These are phyloP conservation scores for Pistacia integerrima DNA, from an alignment of 345 rosid genomes.

Conservation along the genomic window DNA sequence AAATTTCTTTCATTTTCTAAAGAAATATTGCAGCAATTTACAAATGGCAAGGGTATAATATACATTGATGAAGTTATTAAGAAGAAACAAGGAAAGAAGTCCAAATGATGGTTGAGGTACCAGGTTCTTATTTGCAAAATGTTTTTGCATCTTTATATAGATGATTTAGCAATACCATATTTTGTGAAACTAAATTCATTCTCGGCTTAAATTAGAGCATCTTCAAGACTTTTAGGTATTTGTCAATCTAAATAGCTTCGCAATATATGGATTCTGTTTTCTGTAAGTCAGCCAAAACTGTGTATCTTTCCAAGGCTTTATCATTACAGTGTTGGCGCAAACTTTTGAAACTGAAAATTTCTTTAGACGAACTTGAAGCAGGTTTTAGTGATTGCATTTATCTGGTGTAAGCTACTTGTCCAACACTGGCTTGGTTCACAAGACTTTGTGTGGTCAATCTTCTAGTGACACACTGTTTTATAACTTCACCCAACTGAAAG, in stretches of 20 bases:
- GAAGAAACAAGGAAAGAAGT: conserved; percentile 75
- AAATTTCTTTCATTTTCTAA: too few relatives aligned
- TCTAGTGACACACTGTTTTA: too few relatives aligned
- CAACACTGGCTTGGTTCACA: too few relatives aligned
- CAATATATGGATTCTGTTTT: not conserved
- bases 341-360: not conserved
- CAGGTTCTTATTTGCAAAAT: not conserved
- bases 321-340: not conserved
- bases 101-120: conserved; percentile 41
- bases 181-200: conserved; percentile 2
- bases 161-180: not conserved
- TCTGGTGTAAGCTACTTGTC: not conserved
- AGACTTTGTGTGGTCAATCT: not conserved
- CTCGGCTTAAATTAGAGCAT: not conserved
- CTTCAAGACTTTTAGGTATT: not conserved
- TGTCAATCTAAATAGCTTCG: not conserved
- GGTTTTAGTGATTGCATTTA: not conserved
- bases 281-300: not conserved
- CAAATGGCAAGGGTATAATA: conserved; percentile 76
- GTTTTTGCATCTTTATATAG: not conserved
- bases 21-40: conserved; percentile 23
- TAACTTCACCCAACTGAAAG: too few relatives aligned
- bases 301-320: not conserved
- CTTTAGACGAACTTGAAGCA: conserved; percentile 8
- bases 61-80: conserved; percentile 74